Evolutionary conservation across 345 rosid genomes (phyloP).

Genomic region (Cochlearia excelsa): DNA sequence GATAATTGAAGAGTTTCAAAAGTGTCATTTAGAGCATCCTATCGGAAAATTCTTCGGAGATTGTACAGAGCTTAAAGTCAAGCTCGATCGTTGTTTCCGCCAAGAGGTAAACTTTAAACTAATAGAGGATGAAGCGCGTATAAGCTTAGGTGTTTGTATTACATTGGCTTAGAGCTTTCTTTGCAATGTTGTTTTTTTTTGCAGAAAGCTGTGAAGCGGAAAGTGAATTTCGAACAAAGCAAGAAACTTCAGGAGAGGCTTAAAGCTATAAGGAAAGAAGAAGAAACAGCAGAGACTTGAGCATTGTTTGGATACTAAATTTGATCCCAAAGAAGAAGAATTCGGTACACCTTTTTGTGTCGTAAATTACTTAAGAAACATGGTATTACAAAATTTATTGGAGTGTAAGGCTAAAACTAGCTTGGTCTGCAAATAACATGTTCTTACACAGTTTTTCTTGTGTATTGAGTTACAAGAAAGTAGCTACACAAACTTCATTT

Average conservation of each 20-base stretch:
- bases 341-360: no score
- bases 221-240: slow-evolving; percentile 28
- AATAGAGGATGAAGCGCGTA: not conserved
- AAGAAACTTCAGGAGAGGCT: slow-evolving; percentile 54
- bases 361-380: no score
- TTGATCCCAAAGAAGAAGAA: no score
- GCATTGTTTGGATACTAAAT: slow-evolving; percentile 1
- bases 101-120: slow-evolving; percentile 51
- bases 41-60: slow-evolving; percentile 78
- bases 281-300: slow-evolving; percentile 39
- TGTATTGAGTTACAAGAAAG: no score
- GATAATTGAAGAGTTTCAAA: slow-evolving; percentile 87
- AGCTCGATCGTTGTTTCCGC: slow-evolving; percentile 34
- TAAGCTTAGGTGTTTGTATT: slow-evolving; percentile 1
- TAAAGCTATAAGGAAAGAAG: slow-evolving; percentile 49
- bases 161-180: slow-evolving; percentile 15
- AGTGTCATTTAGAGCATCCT: slow-evolving; percentile 87
- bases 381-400: no score
- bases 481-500: no score
- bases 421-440: no score
- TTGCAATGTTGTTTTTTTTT: not conserved
- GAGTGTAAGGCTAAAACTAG: no score
- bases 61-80: slow-evolving; percentile 30
- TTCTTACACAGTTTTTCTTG: no score
- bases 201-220: slow-evolving; percentile 89